Evolutionary conservation across 129 eudicot species (phyloP).

Genomic region (Silybum marianum): DNA sequence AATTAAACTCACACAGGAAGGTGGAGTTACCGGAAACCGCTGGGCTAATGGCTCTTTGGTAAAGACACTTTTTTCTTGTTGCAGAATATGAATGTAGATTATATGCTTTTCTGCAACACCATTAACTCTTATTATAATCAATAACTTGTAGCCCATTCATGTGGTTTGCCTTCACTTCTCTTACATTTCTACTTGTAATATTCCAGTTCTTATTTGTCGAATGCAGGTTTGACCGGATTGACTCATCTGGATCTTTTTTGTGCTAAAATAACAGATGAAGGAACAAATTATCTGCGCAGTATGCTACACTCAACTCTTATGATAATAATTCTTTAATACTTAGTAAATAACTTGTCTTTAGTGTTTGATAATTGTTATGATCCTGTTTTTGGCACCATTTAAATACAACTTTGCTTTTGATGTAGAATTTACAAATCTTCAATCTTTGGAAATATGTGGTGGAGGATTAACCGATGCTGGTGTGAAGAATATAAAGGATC

Average conservation of each 20-base stretch:
- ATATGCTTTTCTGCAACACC: too few species aligned
- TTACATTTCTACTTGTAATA: background rate
- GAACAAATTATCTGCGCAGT: constrained; percentile 51
- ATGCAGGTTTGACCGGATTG: constrained; percentile 67
- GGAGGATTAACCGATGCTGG: constrained; percentile 92
- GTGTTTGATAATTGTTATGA: too few species aligned
- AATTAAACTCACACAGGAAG: background rate
- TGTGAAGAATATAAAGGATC: constrained; percentile 91
- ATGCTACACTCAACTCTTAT: constrained; percentile 12
- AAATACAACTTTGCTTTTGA: background rate
- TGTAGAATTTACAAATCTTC: constrained; percentile 40
- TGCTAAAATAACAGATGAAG: constrained; percentile 63
- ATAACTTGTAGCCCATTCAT: background rate
- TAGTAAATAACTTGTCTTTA: too few species aligned
- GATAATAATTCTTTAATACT: background rate
- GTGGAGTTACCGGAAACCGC: too few species aligned
- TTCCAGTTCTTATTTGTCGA: background rate
- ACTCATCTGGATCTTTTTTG: constrained; percentile 74
- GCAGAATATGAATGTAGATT: background rate
- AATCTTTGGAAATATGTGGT: constrained; percentile 88
- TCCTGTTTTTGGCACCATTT: background rate
- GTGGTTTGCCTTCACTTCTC: background rate
- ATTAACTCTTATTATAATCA: too few species aligned
- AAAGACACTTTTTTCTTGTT: too few species aligned
- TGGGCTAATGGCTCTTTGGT: background rate